These are phyloP conservation scores for Cordyceps cateniannulata DNA, from an alignment of 2,329 filamentous ascomycete species.

Conservation along the genomic window DNA sequence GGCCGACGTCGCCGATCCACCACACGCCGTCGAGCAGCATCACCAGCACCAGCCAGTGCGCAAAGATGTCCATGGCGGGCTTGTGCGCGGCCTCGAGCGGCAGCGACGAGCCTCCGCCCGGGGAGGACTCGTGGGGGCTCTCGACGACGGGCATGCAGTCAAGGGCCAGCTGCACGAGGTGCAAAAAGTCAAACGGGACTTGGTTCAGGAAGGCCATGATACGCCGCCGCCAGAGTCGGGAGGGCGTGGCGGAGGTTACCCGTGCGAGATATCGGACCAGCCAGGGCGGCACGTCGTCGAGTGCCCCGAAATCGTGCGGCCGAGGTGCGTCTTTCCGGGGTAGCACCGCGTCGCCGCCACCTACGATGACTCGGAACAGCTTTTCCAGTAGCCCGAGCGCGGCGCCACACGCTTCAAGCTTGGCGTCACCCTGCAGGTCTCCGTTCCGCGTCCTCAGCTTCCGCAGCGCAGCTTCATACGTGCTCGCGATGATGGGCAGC, in stretches of 20 bases:
- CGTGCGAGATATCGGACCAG: slow-evolving; percentile 28
- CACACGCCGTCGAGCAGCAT: slow-evolving; percentile 32
- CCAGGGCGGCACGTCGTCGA: slow-evolving; percentile 27
- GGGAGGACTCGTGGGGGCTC: neutral
- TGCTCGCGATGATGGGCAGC: slow-evolving; percentile 6
- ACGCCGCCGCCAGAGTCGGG: slow-evolving; percentile 27
- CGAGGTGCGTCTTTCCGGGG: neutral
- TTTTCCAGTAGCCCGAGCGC: neutral
- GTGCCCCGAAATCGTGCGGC: slow-evolving; percentile 11
- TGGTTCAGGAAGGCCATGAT: slow-evolving; percentile 37
- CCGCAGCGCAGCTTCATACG: slow-evolving; percentile 9
- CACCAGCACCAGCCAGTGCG: slow-evolving; percentile 33
- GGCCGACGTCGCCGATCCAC: slow-evolving; percentile 32
- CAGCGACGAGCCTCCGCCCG: neutral
- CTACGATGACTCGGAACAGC: neutral
- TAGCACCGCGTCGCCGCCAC: neutral
- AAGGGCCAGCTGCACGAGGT: slow-evolving; percentile 27
- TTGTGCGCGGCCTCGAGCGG: slow-evolving; percentile 13
- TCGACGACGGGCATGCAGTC: slow-evolving; percentile 14
- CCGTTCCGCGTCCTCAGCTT: slow-evolving; percentile 4
- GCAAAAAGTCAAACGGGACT: slow-evolving; percentile 26
- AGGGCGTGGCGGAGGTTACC: slow-evolving; percentile 23
- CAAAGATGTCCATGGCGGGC: slow-evolving; percentile 31
- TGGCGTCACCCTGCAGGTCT: slow-evolving; percentile 1
- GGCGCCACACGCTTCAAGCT: neutral